Evolutionary conservation across 768 basidiomycete genomes (phyloP).

Genomic region (Suillus discolor): DNA sequence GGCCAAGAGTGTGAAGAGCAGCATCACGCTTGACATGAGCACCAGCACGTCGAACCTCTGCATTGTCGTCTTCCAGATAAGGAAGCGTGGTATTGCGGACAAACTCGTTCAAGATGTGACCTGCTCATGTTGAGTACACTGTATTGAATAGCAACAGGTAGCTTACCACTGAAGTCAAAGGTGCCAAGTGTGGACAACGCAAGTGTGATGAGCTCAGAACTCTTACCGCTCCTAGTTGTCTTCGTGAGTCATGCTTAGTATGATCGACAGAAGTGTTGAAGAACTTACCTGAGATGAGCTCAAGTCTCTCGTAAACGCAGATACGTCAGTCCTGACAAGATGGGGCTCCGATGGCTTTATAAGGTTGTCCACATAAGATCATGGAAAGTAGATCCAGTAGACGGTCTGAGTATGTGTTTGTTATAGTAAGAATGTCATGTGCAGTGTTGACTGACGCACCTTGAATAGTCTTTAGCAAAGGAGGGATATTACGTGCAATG

Average conservation of each 20-base stretch:
- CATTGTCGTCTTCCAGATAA: slow-evolving; percentile 90
- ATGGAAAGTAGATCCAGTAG: slow-evolving; percentile 82
- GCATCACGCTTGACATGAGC: slow-evolving; percentile 92
- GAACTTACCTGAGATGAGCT: slow-evolving; percentile 47
- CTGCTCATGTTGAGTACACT: slow-evolving; percentile 36
- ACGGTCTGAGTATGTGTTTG: slow-evolving; percentile 58
- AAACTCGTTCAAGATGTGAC: slow-evolving; percentile 94
- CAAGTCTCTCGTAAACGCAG: slow-evolving; percentile 51
- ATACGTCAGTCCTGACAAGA: slow-evolving; percentile 57
- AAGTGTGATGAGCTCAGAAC: slow-evolving; percentile 70
- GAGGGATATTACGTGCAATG: slow-evolving; percentile 86
- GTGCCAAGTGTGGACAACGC: slow-evolving; percentile 85
- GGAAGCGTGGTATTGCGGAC: slow-evolving; percentile 89
- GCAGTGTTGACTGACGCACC: slow-evolving; percentile 42
- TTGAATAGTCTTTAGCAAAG: slow-evolving; percentile 90
- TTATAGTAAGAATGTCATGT: neutral
- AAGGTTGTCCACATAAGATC: slow-evolving; percentile 81
- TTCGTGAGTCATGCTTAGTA: slow-evolving; percentile 21
- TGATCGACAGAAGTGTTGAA: neutral
- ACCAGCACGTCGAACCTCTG: slow-evolving; percentile 86
- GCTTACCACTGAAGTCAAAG: slow-evolving; percentile 91
- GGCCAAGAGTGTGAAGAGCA: slow-evolving; percentile 91
- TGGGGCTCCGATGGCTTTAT: slow-evolving; percentile 88
- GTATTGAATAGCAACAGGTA: neutral
- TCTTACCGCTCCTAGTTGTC: slow-evolving; percentile 58